Base-by-base conservation (phyloP, 305 asterid species). In the Coffea humblotiana region DNA sequence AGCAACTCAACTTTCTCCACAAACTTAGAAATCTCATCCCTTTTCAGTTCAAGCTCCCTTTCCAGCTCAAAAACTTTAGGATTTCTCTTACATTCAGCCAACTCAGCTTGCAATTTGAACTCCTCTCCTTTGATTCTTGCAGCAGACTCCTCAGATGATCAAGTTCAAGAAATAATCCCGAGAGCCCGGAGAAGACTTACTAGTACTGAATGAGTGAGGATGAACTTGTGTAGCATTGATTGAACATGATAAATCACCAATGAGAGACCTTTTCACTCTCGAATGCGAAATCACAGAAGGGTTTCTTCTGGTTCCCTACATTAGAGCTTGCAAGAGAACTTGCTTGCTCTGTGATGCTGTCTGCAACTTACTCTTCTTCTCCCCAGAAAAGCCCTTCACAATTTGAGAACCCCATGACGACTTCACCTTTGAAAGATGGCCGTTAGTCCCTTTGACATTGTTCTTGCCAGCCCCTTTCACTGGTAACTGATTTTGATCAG, bases 361-460 rank as follows among this genome's bases (percentile, higher is more conserved):
- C 13, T 89, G 94, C 79, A 86, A 66, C 68, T 91, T 94, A 78
- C 92, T 79, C 83, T 92, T 94, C 89, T 83, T 94, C 13, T 94
- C 97, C 69, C 92, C 96, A n/a, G 97, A 90, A 70, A 94, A 90
- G 2, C 98, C 98, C 83, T 90, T 94, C 78, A 92, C 98, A 64
- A 93, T 84, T 37, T 94, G 90, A 56, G 97, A 90, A 71, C 97
- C 94, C 98, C 98, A 94, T 6, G 97, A 93, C 71, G 97, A 89
- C 82, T 89, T 94, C 85, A 87, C 90, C 84, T 88, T 91, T 9
- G 96, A 82, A 78, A 88, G 76, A 78, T 87, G 92, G 79, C 85
- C 87, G 87, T 83, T 88, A 72, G 74, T 69, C 9, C 88, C 91
- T 86, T 89, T 94, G 51, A 69, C 90, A 82, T 83, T 88, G 78